phyloP scores from a whole-genome alignment of 306 rosid genomes.

The Betula pendula region DNA sequence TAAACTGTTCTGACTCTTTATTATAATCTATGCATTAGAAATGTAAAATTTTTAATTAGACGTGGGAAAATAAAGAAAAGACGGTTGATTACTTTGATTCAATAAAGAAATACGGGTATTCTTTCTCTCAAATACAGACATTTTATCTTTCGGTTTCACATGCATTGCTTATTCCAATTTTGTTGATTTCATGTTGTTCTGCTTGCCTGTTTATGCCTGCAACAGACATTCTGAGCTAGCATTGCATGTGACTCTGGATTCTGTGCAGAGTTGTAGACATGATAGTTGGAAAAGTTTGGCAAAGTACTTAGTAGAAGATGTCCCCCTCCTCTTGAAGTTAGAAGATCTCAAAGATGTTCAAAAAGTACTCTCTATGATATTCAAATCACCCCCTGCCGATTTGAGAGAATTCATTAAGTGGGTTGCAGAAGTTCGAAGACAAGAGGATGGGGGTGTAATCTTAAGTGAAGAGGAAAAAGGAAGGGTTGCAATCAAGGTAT shows the following conservation, averaged over 20 bases:
- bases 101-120: not conserved
- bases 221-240: conserved; percentile 18
- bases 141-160: conserved; percentile 1
- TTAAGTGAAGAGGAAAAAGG: conserved; percentile 83
- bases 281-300: conserved; percentile 71
- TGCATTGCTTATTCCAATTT: not conserved
- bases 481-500: conserved; percentile 82
- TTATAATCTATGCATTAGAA: too few relatives aligned
- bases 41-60: conserved; percentile 4
- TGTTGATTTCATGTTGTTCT: conserved; percentile 13
- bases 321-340: conserved; percentile 60
- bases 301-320: conserved; percentile 66
- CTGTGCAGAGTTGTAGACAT: conserved; percentile 86
- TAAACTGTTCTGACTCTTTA: too few relatives aligned
- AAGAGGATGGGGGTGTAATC: conserved; percentile 71
- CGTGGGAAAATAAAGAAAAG: not conserved
- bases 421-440: conserved; percentile 94
- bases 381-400: conserved; percentile 70
- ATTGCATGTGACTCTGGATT: conserved; percentile 26
- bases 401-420: conserved; percentile 70
- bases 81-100: not conserved
- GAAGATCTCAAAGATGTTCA: conserved; percentile 62
- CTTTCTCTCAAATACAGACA: not conserved
- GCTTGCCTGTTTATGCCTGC: conserved; percentile 13
- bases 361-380: conserved; percentile 54